Percentiles rank a stretch among this genome's conserved stretches.
phyloP scores from a whole-genome alignment of 306 rosid species.

The Astragalus membranaceus region DNA sequence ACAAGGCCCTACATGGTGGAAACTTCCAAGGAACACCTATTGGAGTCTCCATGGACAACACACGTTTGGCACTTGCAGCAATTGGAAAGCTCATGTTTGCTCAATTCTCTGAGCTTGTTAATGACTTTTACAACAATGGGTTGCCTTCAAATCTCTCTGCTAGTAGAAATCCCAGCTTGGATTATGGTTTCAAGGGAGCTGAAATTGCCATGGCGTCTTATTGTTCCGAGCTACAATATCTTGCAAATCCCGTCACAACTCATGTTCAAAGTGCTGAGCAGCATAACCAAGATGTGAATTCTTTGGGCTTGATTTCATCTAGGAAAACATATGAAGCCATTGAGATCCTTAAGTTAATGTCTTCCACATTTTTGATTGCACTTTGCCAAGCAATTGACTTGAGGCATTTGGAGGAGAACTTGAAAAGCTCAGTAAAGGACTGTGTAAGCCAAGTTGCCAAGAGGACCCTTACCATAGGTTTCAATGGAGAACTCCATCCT shows the following conservation, averaged over 20 bases:
- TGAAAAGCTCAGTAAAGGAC: constrained; percentile 55
- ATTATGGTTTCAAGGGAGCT: no score
- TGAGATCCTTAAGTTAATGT: constrained; percentile 49
- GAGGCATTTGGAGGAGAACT: constrained; percentile 87
- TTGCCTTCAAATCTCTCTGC: no score
- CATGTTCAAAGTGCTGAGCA: constrained; percentile 50
- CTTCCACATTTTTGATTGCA: constrained; percentile 20
- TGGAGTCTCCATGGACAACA: constrained; percentile 94
- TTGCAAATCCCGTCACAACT: constrained; percentile 39
- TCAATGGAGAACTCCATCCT: constrained; percentile 69
- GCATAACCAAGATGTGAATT: constrained; percentile 54
- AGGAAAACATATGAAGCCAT: constrained; percentile 71
- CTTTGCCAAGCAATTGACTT: constrained; percentile 82
- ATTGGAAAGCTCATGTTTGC: no score
- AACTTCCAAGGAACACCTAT: constrained; percentile 95
- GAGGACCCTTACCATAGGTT: constrained; percentile 51
- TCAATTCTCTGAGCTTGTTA: no score
- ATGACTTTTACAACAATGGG: no score
- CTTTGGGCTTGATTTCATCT: constrained; percentile 73
- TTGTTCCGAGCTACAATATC: constrained; percentile 41
- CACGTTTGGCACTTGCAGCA: constrained; percentile 27
- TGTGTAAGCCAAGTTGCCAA: constrained; percentile 61
- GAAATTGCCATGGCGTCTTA: constrained; percentile 43
- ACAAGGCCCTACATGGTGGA: constrained; percentile 87
- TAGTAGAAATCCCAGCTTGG: no score